phyloP scores from a whole-genome alignment of 768 basidiomycete genomes.

The Suillus subluteus region DNA sequence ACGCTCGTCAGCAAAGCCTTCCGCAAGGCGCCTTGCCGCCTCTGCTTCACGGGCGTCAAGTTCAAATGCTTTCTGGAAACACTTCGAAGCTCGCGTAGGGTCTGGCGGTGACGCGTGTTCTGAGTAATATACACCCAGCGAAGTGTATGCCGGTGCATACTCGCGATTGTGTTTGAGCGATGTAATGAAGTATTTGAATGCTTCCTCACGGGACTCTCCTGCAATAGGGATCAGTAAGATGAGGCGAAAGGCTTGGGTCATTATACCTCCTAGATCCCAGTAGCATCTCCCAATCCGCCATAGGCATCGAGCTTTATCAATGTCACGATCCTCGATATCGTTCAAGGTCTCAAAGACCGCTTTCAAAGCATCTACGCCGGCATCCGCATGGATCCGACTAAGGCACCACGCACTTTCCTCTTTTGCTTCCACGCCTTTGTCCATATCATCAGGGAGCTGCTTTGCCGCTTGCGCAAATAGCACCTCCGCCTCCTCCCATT shows the following conservation, averaged over 20 bases:
- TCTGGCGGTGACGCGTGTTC: conserved; percentile 75
- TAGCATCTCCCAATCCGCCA: conserved; percentile 84
- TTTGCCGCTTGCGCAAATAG: conserved; percentile 63
- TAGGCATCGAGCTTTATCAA: conserved; percentile 76
- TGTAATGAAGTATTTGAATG: conserved; percentile 79
- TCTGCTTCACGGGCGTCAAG: conserved; percentile 87
- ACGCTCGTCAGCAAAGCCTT: conserved; percentile 87
- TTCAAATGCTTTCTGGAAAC: conserved; percentile 98
- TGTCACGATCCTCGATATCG: conserved; percentile 47
- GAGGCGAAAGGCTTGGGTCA: not conserved
- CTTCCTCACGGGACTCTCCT: conserved; percentile 60
- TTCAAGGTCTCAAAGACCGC: conserved; percentile 50
- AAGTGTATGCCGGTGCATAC: conserved; percentile 92
- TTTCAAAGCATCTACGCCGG: conserved; percentile 52
- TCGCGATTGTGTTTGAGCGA: conserved; percentile 74
- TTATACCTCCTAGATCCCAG: conserved; percentile 70
- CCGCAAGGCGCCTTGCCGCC: conserved; percentile 82
- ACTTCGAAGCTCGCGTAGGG: conserved; percentile 85
- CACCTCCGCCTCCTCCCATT: conserved; percentile 69
- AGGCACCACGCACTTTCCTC: conserved; percentile 90
- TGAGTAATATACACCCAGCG: conserved; percentile 87
- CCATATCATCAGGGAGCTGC: conserved; percentile 47
- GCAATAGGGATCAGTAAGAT: conserved; percentile 14
- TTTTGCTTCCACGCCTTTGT: conserved; percentile 60
- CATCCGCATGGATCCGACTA: conserved; percentile 52